Evolutionary conservation across 108 stramenopile genomes (phyloP).

Genomic region (Asterionellopsis glacialis): DNA sequence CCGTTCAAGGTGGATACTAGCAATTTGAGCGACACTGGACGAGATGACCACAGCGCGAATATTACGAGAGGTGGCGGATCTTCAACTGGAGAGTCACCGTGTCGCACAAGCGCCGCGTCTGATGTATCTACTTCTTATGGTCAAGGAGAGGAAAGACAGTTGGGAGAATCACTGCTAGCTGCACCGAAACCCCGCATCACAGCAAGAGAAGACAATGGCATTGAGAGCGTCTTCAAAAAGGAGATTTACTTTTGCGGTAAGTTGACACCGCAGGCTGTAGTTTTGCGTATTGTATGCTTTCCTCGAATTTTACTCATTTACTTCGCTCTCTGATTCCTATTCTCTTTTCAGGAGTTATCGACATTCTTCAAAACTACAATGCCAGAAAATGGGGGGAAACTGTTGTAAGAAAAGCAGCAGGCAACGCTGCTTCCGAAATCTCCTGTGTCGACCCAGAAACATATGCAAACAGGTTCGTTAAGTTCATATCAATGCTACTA

Average conservation of each 20-base stretch:
- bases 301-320: too few relatives aligned
- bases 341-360: constrained; percentile 56
- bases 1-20: too few relatives aligned
- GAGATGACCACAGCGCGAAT: constrained; percentile 9
- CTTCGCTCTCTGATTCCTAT: too few relatives aligned
- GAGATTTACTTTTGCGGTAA: constrained; percentile 5
- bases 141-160: too few relatives aligned
- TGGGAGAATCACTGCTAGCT: not conserved
- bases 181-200: not conserved
- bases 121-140: too few relatives aligned
- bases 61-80: too few relatives aligned
- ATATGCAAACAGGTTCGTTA: constrained; percentile 48
- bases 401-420: constrained; percentile 35
- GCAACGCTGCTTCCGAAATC: constrained; percentile 27
- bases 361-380: constrained; percentile 83
- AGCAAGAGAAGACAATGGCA: constrained; percentile 9
- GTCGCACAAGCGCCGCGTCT: too few relatives aligned
- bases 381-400: constrained; percentile 66
- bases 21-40: not conserved
- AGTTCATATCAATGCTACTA: constrained; percentile 33
- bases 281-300: too few relatives aligned
- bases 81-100: too few relatives aligned
- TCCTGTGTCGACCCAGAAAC: constrained; percentile 51
- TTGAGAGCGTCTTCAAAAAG: constrained; percentile 4
- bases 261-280: too few relatives aligned